Evolutionary conservation across 1,284 basidiomycete species (phyloP).

Genomic region (Irpex sp.): DNA sequence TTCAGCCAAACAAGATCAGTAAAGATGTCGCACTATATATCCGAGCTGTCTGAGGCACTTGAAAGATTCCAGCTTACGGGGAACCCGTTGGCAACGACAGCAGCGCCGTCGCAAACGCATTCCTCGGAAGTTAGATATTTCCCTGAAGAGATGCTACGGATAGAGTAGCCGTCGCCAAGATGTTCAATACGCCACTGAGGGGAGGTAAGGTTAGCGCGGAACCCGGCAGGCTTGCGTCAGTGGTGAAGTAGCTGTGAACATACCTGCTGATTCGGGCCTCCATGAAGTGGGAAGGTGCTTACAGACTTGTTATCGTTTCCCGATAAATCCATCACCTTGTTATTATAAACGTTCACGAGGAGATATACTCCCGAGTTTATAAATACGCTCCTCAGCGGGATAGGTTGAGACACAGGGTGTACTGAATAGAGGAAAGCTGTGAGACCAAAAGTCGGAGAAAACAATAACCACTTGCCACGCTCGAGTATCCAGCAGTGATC

Average conservation of each 20-base stretch:
- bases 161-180: constrained; percentile 35
- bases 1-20: neutral
- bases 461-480: neutral
- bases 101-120: constrained; percentile 32
- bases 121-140: constrained; percentile 40
- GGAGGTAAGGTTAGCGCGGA: neutral
- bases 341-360: constrained; percentile 45
- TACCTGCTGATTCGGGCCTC: constrained; percentile 48
- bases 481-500: neutral
- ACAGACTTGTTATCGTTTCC: constrained; percentile 44
- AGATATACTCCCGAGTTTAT: constrained; percentile 29
- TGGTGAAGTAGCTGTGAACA: constrained; percentile 5
- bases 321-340: constrained; percentile 55
- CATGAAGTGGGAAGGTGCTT: constrained; percentile 43
- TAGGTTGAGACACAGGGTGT: neutral
- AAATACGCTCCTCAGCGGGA: neutral
- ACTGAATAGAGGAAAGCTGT: neutral
- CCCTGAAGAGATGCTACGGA: constrained; percentile 36
- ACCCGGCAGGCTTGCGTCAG: neutral
- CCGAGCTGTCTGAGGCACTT: constrained; percentile 7
- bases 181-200: constrained; percentile 45
- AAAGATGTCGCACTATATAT: neutral
- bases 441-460: neutral
- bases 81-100: constrained; percentile 28
- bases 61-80: constrained; percentile 24